Percentiles rank a stretch among this genome's conserved stretches.
These are phyloP conservation scores for Platanthera guangdongensis DNA, from an alignment of 106 monocot genomes.

Conservation along the genomic window DNA sequence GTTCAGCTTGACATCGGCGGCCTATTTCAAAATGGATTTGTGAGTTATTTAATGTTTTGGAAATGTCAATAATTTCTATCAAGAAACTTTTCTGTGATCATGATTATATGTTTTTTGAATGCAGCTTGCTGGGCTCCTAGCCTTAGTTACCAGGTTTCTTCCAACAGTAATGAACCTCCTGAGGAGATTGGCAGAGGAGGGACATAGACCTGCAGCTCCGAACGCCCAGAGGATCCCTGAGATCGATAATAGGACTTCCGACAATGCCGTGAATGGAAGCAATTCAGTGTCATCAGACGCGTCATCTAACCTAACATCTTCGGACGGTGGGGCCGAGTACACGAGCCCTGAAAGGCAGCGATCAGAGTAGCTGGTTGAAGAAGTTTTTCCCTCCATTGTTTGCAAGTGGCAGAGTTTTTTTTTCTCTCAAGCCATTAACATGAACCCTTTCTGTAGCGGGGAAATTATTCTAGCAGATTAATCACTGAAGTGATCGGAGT, in stretches of 20 bases:
- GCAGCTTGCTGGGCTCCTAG: slow-evolving; percentile 79
- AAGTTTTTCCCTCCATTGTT: neutral
- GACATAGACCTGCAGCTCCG: slow-evolving; percentile 35
- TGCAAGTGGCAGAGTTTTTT: neutral
- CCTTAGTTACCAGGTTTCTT: slow-evolving; percentile 72
- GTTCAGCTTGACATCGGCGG: slow-evolving; percentile 82
- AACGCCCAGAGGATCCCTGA: slow-evolving; percentile 32
- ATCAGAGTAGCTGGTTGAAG: neutral
- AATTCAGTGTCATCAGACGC: slow-evolving; percentile 30
- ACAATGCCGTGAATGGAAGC: slow-evolving; percentile 25
- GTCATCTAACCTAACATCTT: slow-evolving; percentile 67
- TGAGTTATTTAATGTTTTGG: slow-evolving; percentile 25
- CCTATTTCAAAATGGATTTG: slow-evolving; percentile 82
- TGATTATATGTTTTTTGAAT: neutral
- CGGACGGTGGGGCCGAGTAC: slow-evolving; percentile 45
- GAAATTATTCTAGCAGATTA: neutral
- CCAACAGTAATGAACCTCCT: slow-evolving; percentile 91
- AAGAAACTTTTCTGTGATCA: neutral
- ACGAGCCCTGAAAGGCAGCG: slow-evolving; percentile 45
- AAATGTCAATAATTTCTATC: neutral
- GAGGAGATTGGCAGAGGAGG: slow-evolving; percentile 83
- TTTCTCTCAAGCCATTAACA: neutral
- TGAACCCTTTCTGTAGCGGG: neutral
- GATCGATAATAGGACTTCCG: slow-evolving; percentile 23
- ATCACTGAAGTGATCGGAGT: neutral